Percentiles rank a stretch among this genome's conserved stretches.
Conservation (phyloP, 78 protist species). For the Guillardia theta region DNA sequence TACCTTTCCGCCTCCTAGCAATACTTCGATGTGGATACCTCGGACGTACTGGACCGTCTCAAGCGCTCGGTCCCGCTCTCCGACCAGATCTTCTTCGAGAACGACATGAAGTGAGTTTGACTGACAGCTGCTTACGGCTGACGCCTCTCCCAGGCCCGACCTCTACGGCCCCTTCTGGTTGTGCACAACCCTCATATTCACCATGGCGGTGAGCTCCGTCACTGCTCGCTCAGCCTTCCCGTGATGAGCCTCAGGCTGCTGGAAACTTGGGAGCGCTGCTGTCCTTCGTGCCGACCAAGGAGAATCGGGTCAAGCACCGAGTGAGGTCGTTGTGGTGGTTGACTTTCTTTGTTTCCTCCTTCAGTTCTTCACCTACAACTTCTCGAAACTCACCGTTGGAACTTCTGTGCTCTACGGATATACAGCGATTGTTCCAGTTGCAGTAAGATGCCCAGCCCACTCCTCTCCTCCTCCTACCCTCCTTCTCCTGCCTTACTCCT, state of each 20-base stretch:
- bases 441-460: too few relatives aligned
- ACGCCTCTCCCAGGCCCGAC: too few relatives aligned
- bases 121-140: too few relatives aligned
- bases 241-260: too few relatives aligned
- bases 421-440: background rate
- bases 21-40: background rate
- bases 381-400: background rate
- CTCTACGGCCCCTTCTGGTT: conserved; percentile 1
- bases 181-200: background rate
- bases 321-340: background rate
- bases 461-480: too few relatives aligned
- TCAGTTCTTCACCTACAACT: background rate
- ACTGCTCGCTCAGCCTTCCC: too few relatives aligned
- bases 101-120: background rate
- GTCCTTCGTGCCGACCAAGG: background rate
- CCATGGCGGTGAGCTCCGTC: too few relatives aligned
- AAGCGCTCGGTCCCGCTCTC: background rate
- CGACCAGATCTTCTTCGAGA: background rate
- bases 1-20: background rate
- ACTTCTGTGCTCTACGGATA: conserved; percentile 3
- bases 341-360: background rate
- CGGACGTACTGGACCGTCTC: background rate
- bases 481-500: too few relatives aligned
- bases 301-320: background rate
- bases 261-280: background rate